A percentile compares a stretch with the other conserved stretches of the same genome.
Conservation (phyloP, 108 stramenopile genomes). For the Nitzschia sp. region DNA sequence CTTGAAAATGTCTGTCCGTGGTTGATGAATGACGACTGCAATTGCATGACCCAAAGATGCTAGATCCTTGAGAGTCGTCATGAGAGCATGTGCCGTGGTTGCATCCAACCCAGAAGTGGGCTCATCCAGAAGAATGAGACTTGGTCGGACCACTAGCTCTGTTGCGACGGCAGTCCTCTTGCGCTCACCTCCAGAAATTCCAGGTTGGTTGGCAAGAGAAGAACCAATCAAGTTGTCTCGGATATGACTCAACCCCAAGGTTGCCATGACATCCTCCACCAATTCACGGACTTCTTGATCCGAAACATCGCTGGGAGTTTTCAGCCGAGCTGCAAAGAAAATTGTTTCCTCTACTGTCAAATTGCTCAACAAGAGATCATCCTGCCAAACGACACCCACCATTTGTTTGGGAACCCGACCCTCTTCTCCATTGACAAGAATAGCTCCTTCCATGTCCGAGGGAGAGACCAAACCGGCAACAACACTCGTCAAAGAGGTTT, state of each 20-base stretch:
- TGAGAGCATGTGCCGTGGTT: constrained; percentile 67
- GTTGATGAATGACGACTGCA: constrained; percentile 88
- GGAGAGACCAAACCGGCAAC: constrained; percentile 49
- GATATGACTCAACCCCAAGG: constrained; percentile 56
- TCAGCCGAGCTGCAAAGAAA: constrained; percentile 74
- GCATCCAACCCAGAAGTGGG: constrained; percentile 81
- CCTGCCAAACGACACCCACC: constrained; percentile 85
- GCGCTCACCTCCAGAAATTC: constrained; percentile 83
- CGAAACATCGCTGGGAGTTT: constrained; percentile 40
- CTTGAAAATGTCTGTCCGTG: constrained; percentile 80
- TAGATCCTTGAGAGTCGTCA: constrained; percentile 66
- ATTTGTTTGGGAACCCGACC: constrained; percentile 61
- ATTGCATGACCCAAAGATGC: constrained; percentile 69
- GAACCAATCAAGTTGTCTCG: constrained; percentile 64
- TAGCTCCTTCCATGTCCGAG: constrained; percentile 48
- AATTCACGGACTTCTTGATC: constrained; percentile 43
- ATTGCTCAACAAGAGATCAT: constrained; percentile 79
- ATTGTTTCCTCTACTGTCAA: constrained; percentile 84
- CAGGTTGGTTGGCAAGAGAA: constrained; percentile 38
- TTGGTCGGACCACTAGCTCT: constrained; percentile 80
- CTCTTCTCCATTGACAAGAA: constrained; percentile 59
- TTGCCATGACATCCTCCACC: constrained; percentile 64
- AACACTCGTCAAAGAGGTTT: constrained; percentile 63
- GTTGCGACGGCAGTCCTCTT: constrained; percentile 82
- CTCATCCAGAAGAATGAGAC: constrained; percentile 79